A percentile compares a stretch with the other conserved stretches of the same genome.
phyloP scores from a whole-genome alignment of 176 grass and related monocot genomes.

The barley (Hordeum vulgare) region DNA sequence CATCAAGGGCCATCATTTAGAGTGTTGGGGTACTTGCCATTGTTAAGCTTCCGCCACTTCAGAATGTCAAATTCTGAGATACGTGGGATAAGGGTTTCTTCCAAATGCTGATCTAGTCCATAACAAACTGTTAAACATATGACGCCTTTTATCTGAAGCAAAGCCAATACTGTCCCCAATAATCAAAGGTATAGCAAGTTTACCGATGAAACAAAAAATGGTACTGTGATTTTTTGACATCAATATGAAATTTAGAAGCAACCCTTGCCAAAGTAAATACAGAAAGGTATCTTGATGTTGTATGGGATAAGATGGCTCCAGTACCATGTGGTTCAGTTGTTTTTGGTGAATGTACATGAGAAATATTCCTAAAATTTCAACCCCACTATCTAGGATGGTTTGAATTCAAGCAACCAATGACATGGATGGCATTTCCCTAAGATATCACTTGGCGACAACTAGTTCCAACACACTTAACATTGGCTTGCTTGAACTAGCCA shows the following conservation, averaged over 20 bases:
- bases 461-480: background rate
- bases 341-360: background rate
- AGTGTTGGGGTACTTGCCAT: too few species aligned
- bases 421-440: background rate
- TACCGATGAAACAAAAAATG: background rate
- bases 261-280: background rate
- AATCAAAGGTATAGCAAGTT: background rate
- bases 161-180: background rate
- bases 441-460: slow-evolving; percentile 21
- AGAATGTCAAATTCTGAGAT: too few species aligned
- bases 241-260: background rate
- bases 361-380: background rate
- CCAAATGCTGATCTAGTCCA: background rate
- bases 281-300: background rate
- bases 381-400: background rate
- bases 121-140: background rate
- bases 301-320: background rate
- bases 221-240: background rate
- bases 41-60: too few species aligned
- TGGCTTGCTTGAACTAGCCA: background rate
- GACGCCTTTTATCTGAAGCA: background rate
- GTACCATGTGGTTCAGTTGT: background rate
- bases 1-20: too few species aligned
- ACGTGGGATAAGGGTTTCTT: too few species aligned
- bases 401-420: background rate